Conservation (phyloP, 108 stramenopile species). For the Chaetoceros tenuissimus region DNA sequence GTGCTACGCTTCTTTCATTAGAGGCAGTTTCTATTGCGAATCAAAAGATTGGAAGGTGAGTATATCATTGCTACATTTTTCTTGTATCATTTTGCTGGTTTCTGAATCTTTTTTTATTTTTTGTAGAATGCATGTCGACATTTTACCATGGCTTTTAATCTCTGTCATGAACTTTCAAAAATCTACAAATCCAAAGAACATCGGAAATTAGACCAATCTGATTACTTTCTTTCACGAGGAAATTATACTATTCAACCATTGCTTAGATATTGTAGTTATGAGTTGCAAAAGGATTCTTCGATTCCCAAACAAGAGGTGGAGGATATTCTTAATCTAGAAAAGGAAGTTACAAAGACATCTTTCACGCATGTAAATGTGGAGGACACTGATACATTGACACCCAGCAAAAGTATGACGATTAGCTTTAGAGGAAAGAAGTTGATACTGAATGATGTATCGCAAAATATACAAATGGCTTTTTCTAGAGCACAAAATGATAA, state of each 20-base stretch:
- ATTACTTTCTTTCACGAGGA: slow-evolving; percentile 65
- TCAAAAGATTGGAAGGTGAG: slow-evolving; percentile 33
- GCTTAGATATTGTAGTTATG: slow-evolving; percentile 69
- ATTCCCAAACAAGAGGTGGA: slow-evolving; percentile 12
- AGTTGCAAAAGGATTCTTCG: slow-evolving; percentile 29
- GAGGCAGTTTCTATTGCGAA: slow-evolving; percentile 52
- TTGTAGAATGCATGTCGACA: slow-evolving; percentile 35
- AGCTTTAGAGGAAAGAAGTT: too few species aligned
- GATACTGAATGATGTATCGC: too few species aligned
- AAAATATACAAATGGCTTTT: too few species aligned
- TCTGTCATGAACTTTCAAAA: slow-evolving; percentile 7
- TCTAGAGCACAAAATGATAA: slow-evolving; percentile 19
- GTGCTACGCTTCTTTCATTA: slow-evolving; percentile 68
- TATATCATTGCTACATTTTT: neutral
- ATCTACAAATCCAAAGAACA: too few species aligned
- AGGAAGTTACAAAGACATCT: slow-evolving; percentile 12
- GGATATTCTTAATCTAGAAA: slow-evolving; percentile 11
- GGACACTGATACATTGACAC: neutral
- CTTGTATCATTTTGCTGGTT: neutral
- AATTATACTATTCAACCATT: slow-evolving; percentile 61
- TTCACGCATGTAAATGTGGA: neutral
- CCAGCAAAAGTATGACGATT: too few species aligned
- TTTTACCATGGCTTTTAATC: slow-evolving; percentile 42
- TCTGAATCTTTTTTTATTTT: neutral
- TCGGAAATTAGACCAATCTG: slow-evolving; percentile 6